These are phyloP conservation scores for Aspergillus haitiensis DNA, from an alignment of 495 filamentous ascomycete species.

Conservation along the genomic window DNA sequence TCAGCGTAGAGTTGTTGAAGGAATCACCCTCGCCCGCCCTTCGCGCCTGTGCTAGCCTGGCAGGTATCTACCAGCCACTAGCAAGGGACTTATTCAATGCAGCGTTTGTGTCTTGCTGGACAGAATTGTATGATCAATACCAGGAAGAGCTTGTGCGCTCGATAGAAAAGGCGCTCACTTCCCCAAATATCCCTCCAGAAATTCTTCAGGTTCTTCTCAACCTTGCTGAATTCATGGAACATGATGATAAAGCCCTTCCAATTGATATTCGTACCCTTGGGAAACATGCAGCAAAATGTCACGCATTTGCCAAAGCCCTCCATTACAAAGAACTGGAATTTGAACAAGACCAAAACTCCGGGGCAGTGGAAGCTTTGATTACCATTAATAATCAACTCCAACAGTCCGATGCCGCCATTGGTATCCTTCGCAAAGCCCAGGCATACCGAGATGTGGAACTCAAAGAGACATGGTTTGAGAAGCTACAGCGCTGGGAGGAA, in stretches of 20 bases:
- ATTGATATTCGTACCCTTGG: conserved; percentile 94
- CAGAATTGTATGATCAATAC: conserved; percentile 92
- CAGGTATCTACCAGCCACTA: conserved; percentile 84
- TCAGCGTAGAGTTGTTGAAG: conserved; percentile 91
- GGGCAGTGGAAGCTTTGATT: conserved; percentile 93
- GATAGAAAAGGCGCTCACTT: conserved; percentile 91
- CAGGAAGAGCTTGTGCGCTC: conserved; percentile 93
- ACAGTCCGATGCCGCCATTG: conserved; percentile 95
- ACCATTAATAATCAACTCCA: conserved; percentile 98
- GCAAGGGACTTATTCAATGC: conserved; percentile 96
- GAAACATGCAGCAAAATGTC: conserved; percentile 89
- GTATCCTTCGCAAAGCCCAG: conserved; percentile 92
- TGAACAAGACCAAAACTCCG: conserved; percentile 93
- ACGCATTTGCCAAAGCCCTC: conserved; percentile 95
- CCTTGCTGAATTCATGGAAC: conserved; percentile 98
- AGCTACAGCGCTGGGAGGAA: conserved; percentile 96
- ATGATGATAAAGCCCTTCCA: conserved; percentile 95
- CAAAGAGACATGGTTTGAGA: conserved; percentile 98
- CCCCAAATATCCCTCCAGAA: conserved; percentile 90
- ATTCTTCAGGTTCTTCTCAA: conserved; percentile 93
- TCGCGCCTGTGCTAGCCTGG: conserved; percentile 87
- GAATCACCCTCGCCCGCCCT: conserved; percentile 95
- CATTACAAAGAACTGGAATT: conserved; percentile 99
- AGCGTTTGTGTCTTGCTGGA: conserved; percentile 98
- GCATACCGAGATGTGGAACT: conserved; percentile 92